A percentile compares a stretch with the other conserved stretches of the same genome.
Evolutionary conservation across 1,139 yeast genomes (phyloP).

Genomic region (Taphrina pruni): DNA sequence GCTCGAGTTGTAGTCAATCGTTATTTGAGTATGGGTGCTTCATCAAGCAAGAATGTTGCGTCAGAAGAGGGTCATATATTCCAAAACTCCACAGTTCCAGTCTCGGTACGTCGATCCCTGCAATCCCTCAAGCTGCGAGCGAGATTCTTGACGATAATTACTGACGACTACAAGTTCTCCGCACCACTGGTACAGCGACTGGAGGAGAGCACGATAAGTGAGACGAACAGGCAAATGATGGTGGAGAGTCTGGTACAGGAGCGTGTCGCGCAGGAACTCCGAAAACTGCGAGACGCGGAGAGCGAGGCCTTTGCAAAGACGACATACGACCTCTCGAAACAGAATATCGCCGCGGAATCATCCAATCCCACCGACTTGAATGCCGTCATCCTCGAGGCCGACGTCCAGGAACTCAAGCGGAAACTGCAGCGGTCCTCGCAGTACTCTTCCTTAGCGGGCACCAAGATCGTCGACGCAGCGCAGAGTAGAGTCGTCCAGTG

Average conservation of each 20-base stretch:
- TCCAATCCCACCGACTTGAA: conserved; percentile 46
- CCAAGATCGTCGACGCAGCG: conserved; percentile 59
- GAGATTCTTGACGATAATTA: too few relatives aligned
- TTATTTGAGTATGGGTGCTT: conserved; percentile 20
- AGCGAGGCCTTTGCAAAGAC: conserved; percentile 62
- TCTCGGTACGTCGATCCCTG: conserved; percentile 16
- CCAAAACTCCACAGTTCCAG: conserved; percentile 31
- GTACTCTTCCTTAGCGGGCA: conserved; percentile 47
- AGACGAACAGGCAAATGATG: conserved; percentile 58
- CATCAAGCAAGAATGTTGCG: conserved; percentile 8
- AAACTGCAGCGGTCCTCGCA: conserved; percentile 23
- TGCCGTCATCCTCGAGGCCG: conserved; percentile 35
- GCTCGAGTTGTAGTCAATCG: too few relatives aligned
- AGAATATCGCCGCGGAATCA: conserved; percentile 54
- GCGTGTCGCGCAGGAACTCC: conserved; percentile 70
- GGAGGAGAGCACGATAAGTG: conserved; percentile 13
- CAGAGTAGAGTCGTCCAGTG: conserved; percentile 62
- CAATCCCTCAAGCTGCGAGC: not conserved
- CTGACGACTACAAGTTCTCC: not conserved
- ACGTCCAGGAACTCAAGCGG: conserved; percentile 32
- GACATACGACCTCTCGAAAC: conserved; percentile 53
- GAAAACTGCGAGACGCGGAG: conserved; percentile 66
- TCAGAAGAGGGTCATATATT: conserved; percentile 26
- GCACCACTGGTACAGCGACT: not conserved
- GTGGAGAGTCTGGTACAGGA: conserved; percentile 80